These are phyloP conservation scores for Xerocomus minutiporus DNA, from an alignment of 1,284 basidiomycete species.

Conservation along the genomic window DNA sequence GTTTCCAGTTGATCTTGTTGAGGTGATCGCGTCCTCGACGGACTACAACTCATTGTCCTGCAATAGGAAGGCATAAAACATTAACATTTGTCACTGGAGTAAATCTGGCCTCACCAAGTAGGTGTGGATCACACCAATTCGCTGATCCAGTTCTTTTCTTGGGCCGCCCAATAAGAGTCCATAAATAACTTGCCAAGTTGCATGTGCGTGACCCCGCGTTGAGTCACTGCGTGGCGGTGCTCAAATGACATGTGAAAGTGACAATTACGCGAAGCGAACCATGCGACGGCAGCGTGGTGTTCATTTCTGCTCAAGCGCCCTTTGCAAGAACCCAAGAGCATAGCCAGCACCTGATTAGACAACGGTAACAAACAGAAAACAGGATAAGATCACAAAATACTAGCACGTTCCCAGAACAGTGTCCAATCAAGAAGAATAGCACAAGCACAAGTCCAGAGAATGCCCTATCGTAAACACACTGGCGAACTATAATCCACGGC, in stretches of 20 bases:
- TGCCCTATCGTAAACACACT: background rate
- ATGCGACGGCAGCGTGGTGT: constrained; percentile 18
- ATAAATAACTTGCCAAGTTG: background rate
- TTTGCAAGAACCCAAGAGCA: background rate
- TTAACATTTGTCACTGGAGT: background rate
- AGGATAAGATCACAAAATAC: background rate
- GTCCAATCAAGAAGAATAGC: constrained; percentile 5
- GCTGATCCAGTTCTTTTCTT: constrained; percentile 13
- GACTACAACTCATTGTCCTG: constrained; percentile 9
- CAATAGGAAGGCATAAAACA: constrained; percentile 9
- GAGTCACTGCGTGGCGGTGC: background rate
- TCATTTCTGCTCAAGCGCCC: constrained; percentile 17
- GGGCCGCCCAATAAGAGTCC: background rate
- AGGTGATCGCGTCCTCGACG: constrained; percentile 22
- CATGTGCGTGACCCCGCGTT: background rate
- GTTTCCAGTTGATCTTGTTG: constrained; percentile 11
- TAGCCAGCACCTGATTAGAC: background rate
- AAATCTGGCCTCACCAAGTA: constrained; percentile 18
- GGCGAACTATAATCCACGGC: constrained; percentile 9
- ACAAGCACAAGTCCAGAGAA: constrained; percentile 7
- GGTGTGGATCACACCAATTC: constrained; percentile 16
- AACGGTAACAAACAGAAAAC: constrained; percentile 4
- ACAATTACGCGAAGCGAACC: too few relatives aligned
- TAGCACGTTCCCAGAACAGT: constrained; percentile 1
- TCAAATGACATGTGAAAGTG: background rate